A percentile compares a stretch with the other conserved stretches of the same genome.
Evolutionary conservation across 225 moss, liverwort and hornwort species (phyloP).

Genomic region (Physcomitrellopsis africana): DNA sequence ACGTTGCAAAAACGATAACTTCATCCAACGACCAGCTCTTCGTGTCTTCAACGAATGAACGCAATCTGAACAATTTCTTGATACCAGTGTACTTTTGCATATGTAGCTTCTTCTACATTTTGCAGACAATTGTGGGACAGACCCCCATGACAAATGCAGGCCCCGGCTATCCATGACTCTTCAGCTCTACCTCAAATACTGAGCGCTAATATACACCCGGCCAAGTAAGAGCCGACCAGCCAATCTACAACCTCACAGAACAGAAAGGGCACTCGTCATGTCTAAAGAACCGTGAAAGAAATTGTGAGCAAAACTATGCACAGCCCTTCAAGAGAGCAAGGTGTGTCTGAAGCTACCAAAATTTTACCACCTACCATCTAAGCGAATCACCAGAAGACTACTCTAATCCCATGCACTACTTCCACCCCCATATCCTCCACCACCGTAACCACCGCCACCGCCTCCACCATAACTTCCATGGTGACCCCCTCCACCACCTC

Average conservation of each 20-base stretch:
- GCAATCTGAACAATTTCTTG: constrained; percentile 30
- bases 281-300: constrained; percentile 63
- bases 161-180: constrained; percentile 53
- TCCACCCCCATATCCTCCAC: constrained; percentile 75
- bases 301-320: constrained; percentile 86
- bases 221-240: constrained; percentile 90
- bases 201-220: constrained; percentile 96
- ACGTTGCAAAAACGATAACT: no score
- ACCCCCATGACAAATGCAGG: constrained; percentile 49
- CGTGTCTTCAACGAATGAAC: no score
- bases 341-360: constrained; percentile 71
- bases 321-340: constrained; percentile 32
- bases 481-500: constrained; percentile 49
- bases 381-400: constrained; percentile 11
- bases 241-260: constrained; percentile 61
- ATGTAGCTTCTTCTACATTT: constrained; percentile 58
- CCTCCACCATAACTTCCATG: constrained; percentile 50
- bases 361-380: constrained; percentile 54
- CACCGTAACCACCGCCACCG: constrained; percentile 49
- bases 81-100: constrained; percentile 60
- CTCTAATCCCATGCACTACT: constrained; percentile 94
- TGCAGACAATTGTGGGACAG: constrained; percentile 52
- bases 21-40: no score
- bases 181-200: constrained; percentile 50
- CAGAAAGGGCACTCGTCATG: constrained; percentile 60